These are phyloP conservation scores for Suhomyces atakaporum DNA, from an alignment of 1,139 yeast species.

Conservation along the genomic window DNA sequence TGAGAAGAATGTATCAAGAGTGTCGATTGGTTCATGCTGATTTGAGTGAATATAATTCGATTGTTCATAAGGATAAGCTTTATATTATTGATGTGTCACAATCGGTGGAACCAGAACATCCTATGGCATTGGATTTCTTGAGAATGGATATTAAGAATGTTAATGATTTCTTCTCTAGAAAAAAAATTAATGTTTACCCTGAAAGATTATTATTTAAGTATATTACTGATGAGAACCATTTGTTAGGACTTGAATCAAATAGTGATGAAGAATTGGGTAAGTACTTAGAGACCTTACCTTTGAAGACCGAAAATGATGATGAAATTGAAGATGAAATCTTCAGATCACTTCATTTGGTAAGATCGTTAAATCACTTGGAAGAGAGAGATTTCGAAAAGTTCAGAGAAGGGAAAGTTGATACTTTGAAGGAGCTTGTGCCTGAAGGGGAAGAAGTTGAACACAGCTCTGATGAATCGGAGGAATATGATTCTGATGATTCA, in stretches of 20 bases:
- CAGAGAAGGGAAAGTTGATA: constrained; percentile 76
- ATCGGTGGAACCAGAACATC: constrained; percentile 97
- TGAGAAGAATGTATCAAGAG: constrained; percentile 82
- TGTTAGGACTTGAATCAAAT: constrained; percentile 38
- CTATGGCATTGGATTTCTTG: constrained; percentile 90
- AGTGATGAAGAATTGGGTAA: constrained; percentile 41
- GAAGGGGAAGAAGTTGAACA: constrained; percentile 18
- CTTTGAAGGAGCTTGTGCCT: constrained; percentile 63
- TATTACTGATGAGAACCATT: constrained; percentile 50
- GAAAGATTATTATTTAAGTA: constrained; percentile 82
- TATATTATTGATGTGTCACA: constrained; percentile 97
- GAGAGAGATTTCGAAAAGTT: constrained; percentile 89
- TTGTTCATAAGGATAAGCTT: constrained; percentile 77
- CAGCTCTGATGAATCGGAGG: constrained; percentile 15
- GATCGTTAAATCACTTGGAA: constrained; percentile 69
- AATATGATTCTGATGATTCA: constrained; percentile 16
- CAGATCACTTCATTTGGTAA: constrained; percentile 81
- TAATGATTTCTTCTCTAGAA: constrained; percentile 76
- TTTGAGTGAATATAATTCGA: constrained; percentile 89
- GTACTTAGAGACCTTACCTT: constrained; percentile 49
- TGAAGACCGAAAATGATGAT: constrained; percentile 53
- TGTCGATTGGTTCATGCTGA: constrained; percentile 97
- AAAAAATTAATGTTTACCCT: constrained; percentile 73
- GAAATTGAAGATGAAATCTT: constrained; percentile 82
- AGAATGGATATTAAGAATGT: constrained; percentile 98